Evolutionary conservation across 257 asterid species (phyloP), one percentile per base, ranked within the genome.

Genomic region (Asclepias syriaca): DNA sequence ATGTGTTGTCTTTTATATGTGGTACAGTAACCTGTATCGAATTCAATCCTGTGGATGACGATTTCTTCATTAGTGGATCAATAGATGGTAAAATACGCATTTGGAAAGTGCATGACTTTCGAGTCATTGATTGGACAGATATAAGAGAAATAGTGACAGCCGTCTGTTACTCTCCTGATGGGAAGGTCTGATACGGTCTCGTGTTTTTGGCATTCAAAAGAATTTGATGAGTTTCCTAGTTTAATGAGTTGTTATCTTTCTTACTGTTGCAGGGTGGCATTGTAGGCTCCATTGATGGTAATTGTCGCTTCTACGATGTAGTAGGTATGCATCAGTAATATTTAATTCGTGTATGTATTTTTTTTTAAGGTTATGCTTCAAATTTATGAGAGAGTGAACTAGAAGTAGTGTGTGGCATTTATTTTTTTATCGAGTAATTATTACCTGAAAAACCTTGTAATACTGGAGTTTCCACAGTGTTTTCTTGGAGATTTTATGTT

Each of bases 261-360:
- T 65, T 73, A 12, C 65, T 77, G 43, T 29, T 77, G 60, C 86
- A 93, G 96, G 94, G 98, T 40, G 96, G 98, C 54, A 79, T 88
- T 66, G 85, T 91, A 65, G 98, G 98, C 65, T 89, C 94, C 77
- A 83, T 88, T 87, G 87, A 89, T 66, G 98, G 98, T 5, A 88
- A 83, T 71, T 93, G 96, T 79, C 87, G 75, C 21, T 93, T 84
- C 64, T 93, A 79, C 70, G 91, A 89, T 45, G 68, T 88, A 65
- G 73, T 77, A 82, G 98, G 97, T 93, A 84, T 54, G 71, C 65
- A 34, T 53, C 22, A 45, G n/a, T 45, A 24, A 21, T 14, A 39
- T 74, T 37, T 11, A 8, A 32, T 51, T 46, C 24, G 21, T 59
- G 39, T 49, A 11, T 55, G 68, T 22, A 14, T 15, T 21, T 5